Evolutionary conservation across 106 monocot genomes (phyloP), one percentile per base, ranked within the genome.

Genomic region (Amphibolis antarctica): DNA sequence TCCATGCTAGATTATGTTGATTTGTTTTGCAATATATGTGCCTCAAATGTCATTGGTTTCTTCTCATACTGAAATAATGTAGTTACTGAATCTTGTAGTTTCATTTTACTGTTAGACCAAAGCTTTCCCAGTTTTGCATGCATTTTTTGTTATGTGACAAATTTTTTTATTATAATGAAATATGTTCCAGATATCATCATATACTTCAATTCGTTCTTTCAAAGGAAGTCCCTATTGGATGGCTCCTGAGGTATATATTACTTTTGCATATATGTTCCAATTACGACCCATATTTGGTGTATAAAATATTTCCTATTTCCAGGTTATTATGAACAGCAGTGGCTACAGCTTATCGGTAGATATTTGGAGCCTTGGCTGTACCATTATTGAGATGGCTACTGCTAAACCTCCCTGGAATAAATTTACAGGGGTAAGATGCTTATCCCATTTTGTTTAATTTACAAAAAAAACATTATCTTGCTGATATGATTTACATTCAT

Each of bases 141-240:
- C n/a, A n/a, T n/a, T n/a, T n/a, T n/a, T n/a, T n/a, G n/a, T n/a
- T n/a, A n/a, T n/a, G n/a, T n/a, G n/a, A n/a, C n/a, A n/a, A n/a
- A n/a, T n/a, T n/a, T 12, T 56, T 6, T 21, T 55, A 24, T 55
- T 55, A 9, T 55, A 24, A 9, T 55, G 26, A 55, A 55, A 22
- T 76, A 27, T 77, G 30, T 59, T 68, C 55, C 89, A 93, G 93
- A 93, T 79, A 55, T 75, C 88, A 36, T 36, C 36, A 36, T 36
- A 7, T 36, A 68, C 74, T 67, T 79, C 83, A 60, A 83, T 93
- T 74, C 82, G 77, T 19, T 91, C 98, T 48, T 88, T 99, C 63
- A 99, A 91, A 70, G 98, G 98, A 81, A 99, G 91, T 60, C 98
- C 98, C 22, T 88, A 99, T 53, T 99, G 98, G 98, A 99, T 99